Evolutionary conservation across 257 asterid species (phyloP).

Genomic region (Solanum etuberosum): DNA sequence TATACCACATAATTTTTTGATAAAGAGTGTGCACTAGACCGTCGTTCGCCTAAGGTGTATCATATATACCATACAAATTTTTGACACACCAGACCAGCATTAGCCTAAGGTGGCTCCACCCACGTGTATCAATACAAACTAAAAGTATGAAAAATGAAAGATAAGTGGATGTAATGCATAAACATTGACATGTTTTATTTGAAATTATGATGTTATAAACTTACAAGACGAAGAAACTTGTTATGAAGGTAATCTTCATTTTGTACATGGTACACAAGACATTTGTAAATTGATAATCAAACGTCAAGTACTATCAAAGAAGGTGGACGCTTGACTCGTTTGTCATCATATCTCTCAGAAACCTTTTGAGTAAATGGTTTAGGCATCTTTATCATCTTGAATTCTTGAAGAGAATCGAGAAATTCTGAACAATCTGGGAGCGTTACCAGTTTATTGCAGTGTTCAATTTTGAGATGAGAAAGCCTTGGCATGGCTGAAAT

Average conservation of each 20-base stretch:
- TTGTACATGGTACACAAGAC: too few relatives aligned
- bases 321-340: neutral
- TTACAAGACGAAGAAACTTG: neutral
- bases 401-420: neutral
- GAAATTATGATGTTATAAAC: neutral
- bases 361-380: neutral
- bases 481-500: constrained; percentile 13
- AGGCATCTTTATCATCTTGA: neutral
- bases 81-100: too few relatives aligned
- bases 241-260: too few relatives aligned
- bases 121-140: neutral
- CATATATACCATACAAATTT: too few relatives aligned
- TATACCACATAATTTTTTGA: too few relatives aligned
- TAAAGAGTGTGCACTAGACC: too few relatives aligned
- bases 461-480: neutral
- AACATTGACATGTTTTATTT: neutral
- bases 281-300: neutral
- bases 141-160: neutral
- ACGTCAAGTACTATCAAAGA: neutral
- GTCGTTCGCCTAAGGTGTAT: too few relatives aligned
- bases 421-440: neutral
- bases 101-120: neutral
- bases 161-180: neutral
- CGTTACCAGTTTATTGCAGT: neutral
- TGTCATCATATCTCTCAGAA: neutral